Percentiles rank a stretch among this genome's conserved stretches.
Conservation (phyloP, 1,139 yeast genomes). For the Nadsonia commutata region DNA sequence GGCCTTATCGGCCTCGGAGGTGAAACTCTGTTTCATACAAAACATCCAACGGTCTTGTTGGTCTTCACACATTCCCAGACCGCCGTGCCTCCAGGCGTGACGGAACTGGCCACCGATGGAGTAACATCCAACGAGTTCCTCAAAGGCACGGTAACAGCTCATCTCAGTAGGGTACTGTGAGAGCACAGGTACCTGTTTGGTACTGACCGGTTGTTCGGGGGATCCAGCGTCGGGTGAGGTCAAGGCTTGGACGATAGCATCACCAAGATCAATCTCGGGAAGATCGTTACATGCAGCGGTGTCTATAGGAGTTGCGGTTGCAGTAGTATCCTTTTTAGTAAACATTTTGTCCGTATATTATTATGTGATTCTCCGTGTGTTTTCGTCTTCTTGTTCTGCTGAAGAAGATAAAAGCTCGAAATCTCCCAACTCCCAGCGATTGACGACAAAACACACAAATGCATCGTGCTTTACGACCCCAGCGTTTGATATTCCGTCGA, state of each 20-base stretch:
- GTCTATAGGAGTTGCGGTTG: background rate
- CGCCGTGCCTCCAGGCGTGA: conserved; percentile 70
- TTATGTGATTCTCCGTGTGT: background rate
- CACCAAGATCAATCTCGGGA: background rate
- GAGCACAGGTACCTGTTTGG: background rate
- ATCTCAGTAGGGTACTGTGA: conserved; percentile 28
- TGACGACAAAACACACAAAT: no score
- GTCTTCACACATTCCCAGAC: conserved; percentile 51
- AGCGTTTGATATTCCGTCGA: no score
- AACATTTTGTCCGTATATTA: conserved; percentile 2
- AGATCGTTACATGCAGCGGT: background rate
- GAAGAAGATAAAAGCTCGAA: no score
- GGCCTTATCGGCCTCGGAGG: conserved; percentile 34
- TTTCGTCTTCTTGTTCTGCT: no score
- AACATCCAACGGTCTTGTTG: conserved; percentile 70
- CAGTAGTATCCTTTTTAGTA: background rate
- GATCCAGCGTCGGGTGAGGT: background rate
- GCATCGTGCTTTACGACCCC: no score
- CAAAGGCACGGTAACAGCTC: conserved; percentile 71
- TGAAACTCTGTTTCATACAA: conserved; percentile 48
- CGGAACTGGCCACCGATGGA: conserved; percentile 82
- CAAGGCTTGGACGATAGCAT: background rate
- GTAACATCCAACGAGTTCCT: conserved; percentile 72
- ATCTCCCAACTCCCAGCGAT: no score
- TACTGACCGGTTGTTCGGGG: background rate